Evolutionary conservation across 208 protist species (phyloP), one percentile per base, ranked within the genome.

Genomic region (Crithidia sp.): DNA sequence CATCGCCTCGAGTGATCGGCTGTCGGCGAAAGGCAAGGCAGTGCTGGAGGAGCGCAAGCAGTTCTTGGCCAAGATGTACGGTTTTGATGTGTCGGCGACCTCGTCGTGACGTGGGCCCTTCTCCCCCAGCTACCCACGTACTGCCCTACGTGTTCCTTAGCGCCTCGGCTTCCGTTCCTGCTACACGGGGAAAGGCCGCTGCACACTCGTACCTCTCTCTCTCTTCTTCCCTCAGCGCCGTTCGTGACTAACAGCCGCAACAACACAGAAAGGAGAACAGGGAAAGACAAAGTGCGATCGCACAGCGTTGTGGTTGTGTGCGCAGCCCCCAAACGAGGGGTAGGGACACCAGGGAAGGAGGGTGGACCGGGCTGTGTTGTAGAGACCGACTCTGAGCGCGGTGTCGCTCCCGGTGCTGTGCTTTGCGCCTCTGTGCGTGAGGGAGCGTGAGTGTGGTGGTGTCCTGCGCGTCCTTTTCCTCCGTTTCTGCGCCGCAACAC

Each of bases 31-130:
- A 49, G 57, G 49, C 47, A 64, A 65, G 44, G 74, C 41, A 17
- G 69, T 76, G 47, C 63, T 92, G 58, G 71, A 84, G 69, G 82
- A 92, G 70, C 78, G 84, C 4, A 56, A 68, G 5, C 64, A 68
- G 50, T 76, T 81, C 14, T 56, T 81, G 14, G 9, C 61, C 16
- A 84, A 85, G 59, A 57, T 77, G 40, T 91, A 85, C 63, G 71
- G 77, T 36, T 74, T 90, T 52, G 67, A 67, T n/a, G 41, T 67
- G 17, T 52, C 45, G 14, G 40, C 36, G 49, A 10, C 41, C 7
- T 17, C 59, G 59, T 14, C 56, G 37, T 58, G 17, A 61, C n/a
- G 10, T 1, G 10, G 52, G 52, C 52, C 16, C 16, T 56, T 6
- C 52, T 14, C 52, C 7, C 16, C 28, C 28, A 28, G 28, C 28